phyloP scores from a whole-genome alignment of 495 filamentous ascomycete species.

The Xeromyces bisporus region DNA sequence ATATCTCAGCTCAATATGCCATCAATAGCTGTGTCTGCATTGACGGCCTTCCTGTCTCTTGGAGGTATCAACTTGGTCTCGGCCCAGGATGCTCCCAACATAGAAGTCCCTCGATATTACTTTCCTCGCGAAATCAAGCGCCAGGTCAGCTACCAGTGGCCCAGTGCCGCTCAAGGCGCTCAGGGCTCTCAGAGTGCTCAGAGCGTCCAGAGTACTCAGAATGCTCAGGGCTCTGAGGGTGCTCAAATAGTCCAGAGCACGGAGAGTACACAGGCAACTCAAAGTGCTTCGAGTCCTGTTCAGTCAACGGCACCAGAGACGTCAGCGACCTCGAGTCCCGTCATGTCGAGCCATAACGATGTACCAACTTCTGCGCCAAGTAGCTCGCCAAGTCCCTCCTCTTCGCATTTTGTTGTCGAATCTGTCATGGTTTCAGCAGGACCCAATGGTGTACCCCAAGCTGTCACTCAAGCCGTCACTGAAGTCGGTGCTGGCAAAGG shows the following conservation, averaged over 20 bases:
- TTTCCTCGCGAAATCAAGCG: conserved; percentile 31
- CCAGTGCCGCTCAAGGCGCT: neutral
- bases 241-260: no score
- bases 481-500: no score
- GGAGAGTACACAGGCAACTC: no score
- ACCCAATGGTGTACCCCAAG: neutral
- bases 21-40: conserved; percentile 11
- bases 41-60: conserved; percentile 19
- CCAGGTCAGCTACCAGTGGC: conserved; percentile 9
- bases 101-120: conserved; percentile 28
- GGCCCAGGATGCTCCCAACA: conserved; percentile 17
- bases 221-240: no score
- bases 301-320: neutral
- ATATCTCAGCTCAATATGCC: conserved; percentile 12
- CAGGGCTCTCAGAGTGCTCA: no score
- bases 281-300: no score
- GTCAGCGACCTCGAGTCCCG: no score
- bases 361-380: no score
- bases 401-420: neutral
- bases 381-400: neutral
- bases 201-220: no score
- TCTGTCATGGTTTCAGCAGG: neutral
- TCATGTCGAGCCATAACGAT: no score
- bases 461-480: neutral
- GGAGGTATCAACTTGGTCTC: conserved; percentile 20